phyloP scores from a whole-genome alignment of 345 rosid genomes.

The Eucalyptus erythrocorys region DNA sequence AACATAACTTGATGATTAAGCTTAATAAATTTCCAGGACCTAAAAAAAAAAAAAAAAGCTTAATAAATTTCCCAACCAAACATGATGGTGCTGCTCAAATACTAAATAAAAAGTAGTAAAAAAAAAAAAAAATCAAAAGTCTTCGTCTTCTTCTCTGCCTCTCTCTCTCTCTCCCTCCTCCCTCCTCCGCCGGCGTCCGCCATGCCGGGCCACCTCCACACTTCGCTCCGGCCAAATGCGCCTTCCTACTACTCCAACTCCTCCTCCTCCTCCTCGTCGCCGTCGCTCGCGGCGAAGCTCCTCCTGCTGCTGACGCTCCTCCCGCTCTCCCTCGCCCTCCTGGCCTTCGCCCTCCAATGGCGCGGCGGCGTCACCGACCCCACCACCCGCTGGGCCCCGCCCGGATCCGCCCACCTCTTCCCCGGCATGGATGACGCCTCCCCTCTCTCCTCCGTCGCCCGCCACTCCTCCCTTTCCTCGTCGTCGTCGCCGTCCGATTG shows the following conservation, averaged over 20 bases:
- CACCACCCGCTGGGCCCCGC: conserved; percentile 50
- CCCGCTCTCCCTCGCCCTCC: conserved; percentile 76
- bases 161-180: not conserved
- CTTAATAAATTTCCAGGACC: not conserved
- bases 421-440: conserved; percentile 83
- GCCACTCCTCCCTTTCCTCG: conserved; percentile 45
- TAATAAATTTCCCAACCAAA: not conserved
- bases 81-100: not conserved
- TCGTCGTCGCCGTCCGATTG: conserved; percentile 40
- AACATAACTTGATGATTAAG: not conserved
- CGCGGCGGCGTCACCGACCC: conserved; percentile 73
- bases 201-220: conserved; percentile 68
- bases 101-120: too few species aligned
- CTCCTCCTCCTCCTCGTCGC: conserved; percentile 24
- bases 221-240: conserved; percentile 20
- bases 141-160: not conserved
- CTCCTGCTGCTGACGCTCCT: conserved; percentile 73
- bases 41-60: too few species aligned
- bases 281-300: conserved; percentile 46
- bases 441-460: conserved; percentile 52
- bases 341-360: conserved; percentile 92
- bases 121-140: too few species aligned
- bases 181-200: not conserved
- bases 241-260: conserved; percentile 13
- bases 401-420: conserved; percentile 52